Percentiles rank a stretch among this genome's conserved stretches.
phyloP scores from a whole-genome alignment of 768 basidiomycete genomes.

The Russula lepida region DNA sequence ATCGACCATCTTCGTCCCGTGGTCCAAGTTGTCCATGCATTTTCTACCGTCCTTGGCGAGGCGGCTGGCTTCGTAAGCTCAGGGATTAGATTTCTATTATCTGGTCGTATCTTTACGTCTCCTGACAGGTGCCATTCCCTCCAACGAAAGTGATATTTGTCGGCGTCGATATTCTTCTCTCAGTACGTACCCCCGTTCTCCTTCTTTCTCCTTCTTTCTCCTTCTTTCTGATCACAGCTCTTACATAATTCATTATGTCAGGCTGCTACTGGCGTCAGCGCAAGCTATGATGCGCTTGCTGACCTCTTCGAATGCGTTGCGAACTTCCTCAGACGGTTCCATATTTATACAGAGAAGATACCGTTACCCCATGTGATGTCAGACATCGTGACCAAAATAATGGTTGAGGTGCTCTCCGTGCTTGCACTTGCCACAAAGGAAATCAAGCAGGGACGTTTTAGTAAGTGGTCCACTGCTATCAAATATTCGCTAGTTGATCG shows the following conservation, averaged over 20 bases:
- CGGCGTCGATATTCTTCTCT: background rate
- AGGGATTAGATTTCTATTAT: background rate
- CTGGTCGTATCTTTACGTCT: background rate
- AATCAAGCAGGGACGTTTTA: background rate
- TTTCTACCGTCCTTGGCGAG: background rate
- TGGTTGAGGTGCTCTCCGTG: background rate
- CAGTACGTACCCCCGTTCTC: too few species aligned
- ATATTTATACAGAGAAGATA: background rate
- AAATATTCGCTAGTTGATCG: background rate
- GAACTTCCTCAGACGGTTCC: background rate
- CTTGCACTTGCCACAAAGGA: background rate
- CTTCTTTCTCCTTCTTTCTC: too few species aligned
- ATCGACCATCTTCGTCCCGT: background rate
- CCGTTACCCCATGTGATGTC: background rate
- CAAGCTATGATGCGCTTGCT: background rate
- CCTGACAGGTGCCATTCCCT: background rate
- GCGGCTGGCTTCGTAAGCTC: background rate
- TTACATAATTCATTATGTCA: background rate
- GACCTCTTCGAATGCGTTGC: background rate
- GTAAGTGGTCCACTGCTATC: background rate
- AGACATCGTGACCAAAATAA: background rate
- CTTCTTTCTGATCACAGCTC: too few species aligned
- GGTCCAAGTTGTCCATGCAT: background rate
- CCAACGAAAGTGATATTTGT: background rate
- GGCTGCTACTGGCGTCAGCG: background rate